Conservation (phyloP, 768 basidiomycete species). For the Pulveroboletus sp. region DNA sequence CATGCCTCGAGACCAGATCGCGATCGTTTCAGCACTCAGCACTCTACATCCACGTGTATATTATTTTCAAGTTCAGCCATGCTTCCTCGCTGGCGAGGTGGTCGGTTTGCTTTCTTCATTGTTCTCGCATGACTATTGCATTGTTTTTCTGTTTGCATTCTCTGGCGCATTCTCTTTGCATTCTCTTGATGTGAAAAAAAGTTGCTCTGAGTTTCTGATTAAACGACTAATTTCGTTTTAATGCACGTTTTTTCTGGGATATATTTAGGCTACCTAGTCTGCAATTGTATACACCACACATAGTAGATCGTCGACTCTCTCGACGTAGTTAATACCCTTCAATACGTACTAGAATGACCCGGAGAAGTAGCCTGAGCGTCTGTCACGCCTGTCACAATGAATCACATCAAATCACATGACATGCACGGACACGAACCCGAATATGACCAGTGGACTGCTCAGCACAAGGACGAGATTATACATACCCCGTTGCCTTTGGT, state of each 20-base stretch:
- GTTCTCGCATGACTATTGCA: neutral
- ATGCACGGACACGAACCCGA: too few species aligned
- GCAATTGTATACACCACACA: slow-evolving; percentile 1
- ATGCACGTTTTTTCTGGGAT: slow-evolving; percentile 20
- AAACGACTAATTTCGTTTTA: slow-evolving; percentile 18
- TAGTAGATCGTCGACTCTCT: neutral
- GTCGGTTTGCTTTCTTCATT: neutral
- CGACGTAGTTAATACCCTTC: slow-evolving; percentile 2
- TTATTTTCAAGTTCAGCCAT: neutral
- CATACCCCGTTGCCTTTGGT: too few species aligned
- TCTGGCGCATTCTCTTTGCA: neutral
- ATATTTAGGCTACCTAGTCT: slow-evolving; percentile 5
- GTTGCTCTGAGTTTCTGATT: neutral
- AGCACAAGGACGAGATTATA: too few species aligned
- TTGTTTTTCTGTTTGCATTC: neutral
- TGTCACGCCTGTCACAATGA: too few species aligned
- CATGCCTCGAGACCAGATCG: neutral
- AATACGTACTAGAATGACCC: too few species aligned
- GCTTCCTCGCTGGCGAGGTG: slow-evolving; percentile 11
- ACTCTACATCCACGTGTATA: slow-evolving; percentile 1
- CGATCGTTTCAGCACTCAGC: too few species aligned
- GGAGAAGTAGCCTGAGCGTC: too few species aligned
- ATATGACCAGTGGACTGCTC: too few species aligned
- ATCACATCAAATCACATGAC: too few species aligned
- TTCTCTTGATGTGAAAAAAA: neutral